Evolutionary conservation across 768 basidiomycete species (phyloP).

Genomic region (Panaeolus cyanescens): DNA sequence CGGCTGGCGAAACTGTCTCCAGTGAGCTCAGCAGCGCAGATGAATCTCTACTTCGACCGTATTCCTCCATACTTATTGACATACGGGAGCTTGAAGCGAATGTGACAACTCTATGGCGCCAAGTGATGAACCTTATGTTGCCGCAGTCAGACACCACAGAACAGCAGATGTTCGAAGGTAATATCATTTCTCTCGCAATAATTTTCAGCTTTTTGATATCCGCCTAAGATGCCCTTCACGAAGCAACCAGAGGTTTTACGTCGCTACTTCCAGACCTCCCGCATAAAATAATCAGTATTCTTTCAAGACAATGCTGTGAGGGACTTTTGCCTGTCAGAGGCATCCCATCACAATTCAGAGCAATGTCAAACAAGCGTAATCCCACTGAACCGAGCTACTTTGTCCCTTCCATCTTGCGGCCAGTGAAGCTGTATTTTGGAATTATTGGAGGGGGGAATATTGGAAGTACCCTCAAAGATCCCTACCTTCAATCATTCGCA

Average conservation of each 20-base stretch:
- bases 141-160: conserved; percentile 46
- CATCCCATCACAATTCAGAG: conserved; percentile 89
- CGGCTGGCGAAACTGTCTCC: conserved; percentile 47
- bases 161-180: conserved; percentile 55
- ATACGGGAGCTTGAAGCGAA: conserved; percentile 57
- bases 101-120: conserved; percentile 62
- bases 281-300: conserved; percentile 64
- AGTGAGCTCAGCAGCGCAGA: conserved; percentile 61
- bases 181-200: conserved; percentile 8
- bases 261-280: conserved; percentile 60
- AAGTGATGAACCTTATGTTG: conserved; percentile 64
- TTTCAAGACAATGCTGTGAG: conserved; percentile 83
- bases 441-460: conserved; percentile 57
- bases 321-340: conserved; percentile 82
- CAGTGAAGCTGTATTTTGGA: conserved; percentile 75
- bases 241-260: conserved; percentile 50
- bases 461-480: conserved; percentile 58
- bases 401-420: conserved; percentile 76
- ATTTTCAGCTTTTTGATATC: conserved; percentile 5
- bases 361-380: conserved; percentile 71
- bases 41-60: conserved; percentile 66
- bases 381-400: conserved; percentile 88
- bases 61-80: conserved; percentile 69
- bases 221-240: conserved; percentile 54
- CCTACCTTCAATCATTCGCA: conserved; percentile 50